phyloP scores from a whole-genome alignment of 2,329 filamentous ascomycete genomes.

The Blastomyces silverae region DNA sequence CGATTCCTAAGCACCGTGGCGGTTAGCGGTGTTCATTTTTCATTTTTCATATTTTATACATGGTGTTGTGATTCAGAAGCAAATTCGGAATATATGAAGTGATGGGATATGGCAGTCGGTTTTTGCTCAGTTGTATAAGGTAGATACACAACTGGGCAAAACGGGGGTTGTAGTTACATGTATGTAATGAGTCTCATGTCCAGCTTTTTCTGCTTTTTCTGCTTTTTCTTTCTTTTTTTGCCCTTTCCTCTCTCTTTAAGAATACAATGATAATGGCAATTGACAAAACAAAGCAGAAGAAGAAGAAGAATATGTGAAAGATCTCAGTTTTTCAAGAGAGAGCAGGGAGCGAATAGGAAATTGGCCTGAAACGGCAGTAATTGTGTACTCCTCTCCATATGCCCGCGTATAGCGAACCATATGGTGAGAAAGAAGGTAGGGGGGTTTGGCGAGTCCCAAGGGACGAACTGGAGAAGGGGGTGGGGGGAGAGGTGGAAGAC shows the following conservation, averaged over 20 bases:
- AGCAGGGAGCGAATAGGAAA: background rate
- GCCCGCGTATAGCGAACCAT: constrained; percentile 18
- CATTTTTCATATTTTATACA: background rate
- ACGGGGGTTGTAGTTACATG: too few species aligned
- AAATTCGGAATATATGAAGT: background rate
- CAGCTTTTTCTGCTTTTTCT: too few species aligned
- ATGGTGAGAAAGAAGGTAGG: constrained; percentile 21
- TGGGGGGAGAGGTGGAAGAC: background rate
- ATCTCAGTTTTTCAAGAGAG: background rate
- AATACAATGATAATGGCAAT: too few species aligned
- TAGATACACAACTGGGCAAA: too few species aligned
- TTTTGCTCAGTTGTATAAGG: too few species aligned
- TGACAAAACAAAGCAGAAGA: background rate
- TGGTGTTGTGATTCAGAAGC: background rate
- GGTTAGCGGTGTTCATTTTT: background rate
- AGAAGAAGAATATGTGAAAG: background rate
- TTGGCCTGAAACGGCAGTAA: background rate
- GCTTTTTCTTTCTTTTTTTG: too few species aligned
- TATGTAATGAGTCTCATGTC: too few species aligned
- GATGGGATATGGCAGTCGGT: too few species aligned
- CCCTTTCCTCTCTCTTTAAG: too few species aligned
- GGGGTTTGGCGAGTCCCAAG: background rate
- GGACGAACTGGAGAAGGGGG: background rate
- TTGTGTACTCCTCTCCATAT: constrained; percentile 17
- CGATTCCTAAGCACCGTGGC: background rate